Percentiles rank a stretch among this genome's conserved stretches.
These are phyloP conservation scores for Elymus sibiricus DNA, from an alignment of 176 grass and related monocot genomes.

Conservation along the genomic window DNA sequence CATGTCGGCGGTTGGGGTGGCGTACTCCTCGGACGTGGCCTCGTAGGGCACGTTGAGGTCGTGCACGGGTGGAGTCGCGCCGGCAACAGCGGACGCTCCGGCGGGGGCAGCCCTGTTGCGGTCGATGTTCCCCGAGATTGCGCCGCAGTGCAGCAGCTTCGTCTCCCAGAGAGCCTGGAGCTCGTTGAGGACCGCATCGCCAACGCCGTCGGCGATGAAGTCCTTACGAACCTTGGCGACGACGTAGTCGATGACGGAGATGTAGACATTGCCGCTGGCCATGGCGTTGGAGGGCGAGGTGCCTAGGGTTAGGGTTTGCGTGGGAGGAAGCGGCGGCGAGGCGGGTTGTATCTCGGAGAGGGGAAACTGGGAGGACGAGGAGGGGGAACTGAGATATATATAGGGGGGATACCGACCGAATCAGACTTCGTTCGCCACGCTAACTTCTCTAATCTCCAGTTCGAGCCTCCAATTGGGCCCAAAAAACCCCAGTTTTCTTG, in stretches of 20 bases:
- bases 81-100: not conserved
- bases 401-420: too few species aligned
- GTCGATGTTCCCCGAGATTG: slow-evolving; percentile 63
- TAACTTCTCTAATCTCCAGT: too few species aligned
- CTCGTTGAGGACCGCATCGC: slow-evolving; percentile 76
- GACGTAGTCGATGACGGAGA: slow-evolving; percentile 85
- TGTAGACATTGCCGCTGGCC: slow-evolving; percentile 82
- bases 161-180: slow-evolving; percentile 94
- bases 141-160: slow-evolving; percentile 93
- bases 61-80: slow-evolving; percentile 53
- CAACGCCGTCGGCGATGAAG: slow-evolving; percentile 71
- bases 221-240: slow-evolving; percentile 75
- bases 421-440: too few species aligned
- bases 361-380: too few species aligned
- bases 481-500: too few species aligned
- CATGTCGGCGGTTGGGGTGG: slow-evolving; percentile 84
- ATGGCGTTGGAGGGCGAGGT: slow-evolving; percentile 3
- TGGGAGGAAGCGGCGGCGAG: not conserved
- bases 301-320: slow-evolving; percentile 31
- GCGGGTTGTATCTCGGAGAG: not conserved
- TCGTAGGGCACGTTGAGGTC: slow-evolving; percentile 97
- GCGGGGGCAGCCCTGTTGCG: slow-evolving; percentile 14
- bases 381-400: too few species aligned
- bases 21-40: slow-evolving; percentile 85
- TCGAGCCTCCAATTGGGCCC: too few species aligned